Conservation (phyloP, 2,329 filamentous ascomycete species). For the Neofusicoccum laricinum region DNA sequence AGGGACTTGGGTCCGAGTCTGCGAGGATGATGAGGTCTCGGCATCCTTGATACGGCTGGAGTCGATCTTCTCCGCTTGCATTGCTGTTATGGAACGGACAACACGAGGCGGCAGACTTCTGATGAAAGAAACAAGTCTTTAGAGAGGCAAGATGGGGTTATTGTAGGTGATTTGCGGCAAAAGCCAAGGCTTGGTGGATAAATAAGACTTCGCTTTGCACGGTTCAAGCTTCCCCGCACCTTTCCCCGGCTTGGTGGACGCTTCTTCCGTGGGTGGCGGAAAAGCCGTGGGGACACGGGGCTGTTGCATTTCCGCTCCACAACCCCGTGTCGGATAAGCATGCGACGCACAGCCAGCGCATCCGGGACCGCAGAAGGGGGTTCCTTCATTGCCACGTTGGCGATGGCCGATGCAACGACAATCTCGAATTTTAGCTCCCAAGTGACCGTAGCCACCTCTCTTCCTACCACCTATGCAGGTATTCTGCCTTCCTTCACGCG, state of each 20-base stretch:
- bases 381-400: too few species aligned
- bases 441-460: too few species aligned
- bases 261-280: not conserved
- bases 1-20: not conserved
- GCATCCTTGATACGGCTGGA: not conserved
- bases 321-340: not conserved
- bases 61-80: not conserved
- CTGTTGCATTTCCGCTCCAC: not conserved
- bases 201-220: not conserved
- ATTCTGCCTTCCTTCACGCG: too few species aligned
- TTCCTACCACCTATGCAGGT: too few species aligned
- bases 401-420: too few species aligned
- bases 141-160: too few species aligned
- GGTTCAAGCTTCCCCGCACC: slow-evolving; percentile 7
- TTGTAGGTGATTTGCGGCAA: not conserved
- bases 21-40: not conserved
- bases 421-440: too few species aligned
- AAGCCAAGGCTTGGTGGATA: slow-evolving; percentile 7
- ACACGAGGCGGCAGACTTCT: too few species aligned
- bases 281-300: not conserved
- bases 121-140: too few species aligned
- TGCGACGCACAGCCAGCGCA: too few species aligned
- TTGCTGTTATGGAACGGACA: too few species aligned
- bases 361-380: too few species aligned
- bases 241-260: not conserved